Evolutionary conservation across 306 rosid genomes (phyloP), one percentile per base, ranked within the genome.

Genomic region (Vachellia pachyceras): DNA sequence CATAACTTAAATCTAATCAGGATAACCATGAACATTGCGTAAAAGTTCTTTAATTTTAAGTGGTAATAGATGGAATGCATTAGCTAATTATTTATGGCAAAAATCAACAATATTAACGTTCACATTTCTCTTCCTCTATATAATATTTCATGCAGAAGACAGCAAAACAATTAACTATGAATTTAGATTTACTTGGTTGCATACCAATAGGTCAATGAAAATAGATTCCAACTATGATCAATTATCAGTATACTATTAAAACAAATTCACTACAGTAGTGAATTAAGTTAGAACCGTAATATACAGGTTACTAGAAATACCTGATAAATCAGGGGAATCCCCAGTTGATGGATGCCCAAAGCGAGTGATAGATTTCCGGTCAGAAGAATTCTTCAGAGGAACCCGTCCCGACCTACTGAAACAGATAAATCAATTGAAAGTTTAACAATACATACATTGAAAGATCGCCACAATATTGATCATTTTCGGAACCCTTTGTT

Each of bases 401-500:
- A 92, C 97, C 37, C 91, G 91, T 64, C 98, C 89, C 67, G 94
- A 79, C 86, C 88, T 94, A 77, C 97, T 95, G 95, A 83, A 89
- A 84, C 72, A 79, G 82, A 81, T 37, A 80, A 66, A 84, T 39
- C 42, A 47, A 49, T 11, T 8, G 55, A 45, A 72, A 77, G 23
- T 68, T 68, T 35, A 63, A 36, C 45, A 84, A 83, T 33, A 76
- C 64, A 83, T 55, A 45, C 42, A 49, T 11, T 8, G 57, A 50
- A 68, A 79, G n/a, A 72, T 63, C 22, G 63, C 45, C 64, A 42
- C 35, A 37, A 22, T 40, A 49, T 72, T n/a, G 17, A 65, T 29
- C 73, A 41, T 47, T 72, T 65, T 37, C 18, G 20, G 72, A 29
- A 7, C 49, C 41, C 33, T 10, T 40, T 58, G 15, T 20, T 68